Percentiles rank a stretch among this genome's conserved stretches.
Evolutionary conservation across 352 stramenopile species (phyloP).

Genomic region (Plasmopara viticola): DNA sequence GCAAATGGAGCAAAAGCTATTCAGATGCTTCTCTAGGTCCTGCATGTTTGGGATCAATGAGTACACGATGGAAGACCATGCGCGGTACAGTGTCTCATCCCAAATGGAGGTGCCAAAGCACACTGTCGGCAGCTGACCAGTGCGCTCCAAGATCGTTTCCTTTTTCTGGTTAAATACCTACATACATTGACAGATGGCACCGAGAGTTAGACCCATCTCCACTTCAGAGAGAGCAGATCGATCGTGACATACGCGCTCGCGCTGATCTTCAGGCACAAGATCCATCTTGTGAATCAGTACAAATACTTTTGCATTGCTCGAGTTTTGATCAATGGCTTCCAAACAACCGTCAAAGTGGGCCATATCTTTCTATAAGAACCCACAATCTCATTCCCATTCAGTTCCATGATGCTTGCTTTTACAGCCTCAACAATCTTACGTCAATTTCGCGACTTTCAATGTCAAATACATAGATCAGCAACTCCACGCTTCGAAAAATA

Average conservation of each 20-base stretch:
- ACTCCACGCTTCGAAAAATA: constrained; percentile 98
- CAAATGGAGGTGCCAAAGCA: constrained; percentile 99
- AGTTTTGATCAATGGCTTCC: constrained; percentile 98
- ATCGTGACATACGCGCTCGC: constrained; percentile 51
- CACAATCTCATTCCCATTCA: constrained; percentile 4
- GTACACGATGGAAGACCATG: constrained; percentile 99
- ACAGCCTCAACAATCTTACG: constrained; percentile 22
- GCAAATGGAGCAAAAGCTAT: constrained; percentile 96
- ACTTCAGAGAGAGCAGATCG: no score
- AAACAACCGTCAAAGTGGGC: constrained; percentile 96
- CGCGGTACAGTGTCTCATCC: constrained; percentile 99
- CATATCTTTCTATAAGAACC: constrained; percentile 90
- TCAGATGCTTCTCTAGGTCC: constrained; percentile 92
- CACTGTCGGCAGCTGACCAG: constrained; percentile 79
- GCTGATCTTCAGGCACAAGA: constrained; percentile 88
- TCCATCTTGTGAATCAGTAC: constrained; percentile 99
- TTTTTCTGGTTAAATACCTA: constrained; percentile 94
- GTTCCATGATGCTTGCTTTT: background rate
- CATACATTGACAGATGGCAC: constrained; percentile 4
- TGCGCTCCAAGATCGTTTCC: constrained; percentile 89
- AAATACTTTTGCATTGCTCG: constrained; percentile 97
- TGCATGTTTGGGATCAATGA: constrained; percentile 99
- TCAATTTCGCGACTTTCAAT: constrained; percentile 90
- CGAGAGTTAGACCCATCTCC: background rate
- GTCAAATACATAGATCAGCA: constrained; percentile 99